These are phyloP conservation scores for Saccharomycopsis javanensis DNA, from an alignment of 805 yeast genomes.

Conservation along the genomic window DNA sequence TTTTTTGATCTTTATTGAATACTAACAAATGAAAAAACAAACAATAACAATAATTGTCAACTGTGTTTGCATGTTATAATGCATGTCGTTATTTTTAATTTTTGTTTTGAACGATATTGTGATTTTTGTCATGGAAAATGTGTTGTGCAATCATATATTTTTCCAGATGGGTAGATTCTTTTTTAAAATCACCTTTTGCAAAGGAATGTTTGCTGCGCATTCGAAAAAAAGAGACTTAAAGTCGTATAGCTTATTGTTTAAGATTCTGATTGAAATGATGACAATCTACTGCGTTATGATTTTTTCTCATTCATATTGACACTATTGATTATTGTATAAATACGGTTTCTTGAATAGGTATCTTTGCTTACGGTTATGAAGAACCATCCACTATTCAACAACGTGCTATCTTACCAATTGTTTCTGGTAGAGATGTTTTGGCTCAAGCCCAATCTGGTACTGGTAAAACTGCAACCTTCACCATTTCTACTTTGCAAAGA, in stretches of 20 bases:
- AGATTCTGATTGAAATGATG: no score
- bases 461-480: slow-evolving; percentile 83
- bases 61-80: background rate
- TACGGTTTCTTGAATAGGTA: slow-evolving; percentile 34
- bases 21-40: background rate
- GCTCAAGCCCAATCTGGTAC: slow-evolving; percentile 91
- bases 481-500: slow-evolving; percentile 66
- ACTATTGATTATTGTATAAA: background rate
- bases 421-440: slow-evolving; percentile 49
- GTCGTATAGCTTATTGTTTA: no score
- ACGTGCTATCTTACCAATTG: slow-evolving; percentile 70
- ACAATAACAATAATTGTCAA: background rate
- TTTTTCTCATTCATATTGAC: background rate
- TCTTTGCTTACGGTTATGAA: slow-evolving; percentile 75
- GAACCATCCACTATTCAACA: slow-evolving; percentile 76
- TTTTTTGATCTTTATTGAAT: background rate
- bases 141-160: no score
- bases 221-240: no score
- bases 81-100: background rate
- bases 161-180: no score
- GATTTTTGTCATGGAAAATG: no score
- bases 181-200: no score
- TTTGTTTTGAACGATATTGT: no score
- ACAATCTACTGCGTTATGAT: no score
- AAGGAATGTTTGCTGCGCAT: no score